phyloP scores from a whole-genome alignment of 768 basidiomycete genomes.

The Leucosporidium scottii region DNA sequence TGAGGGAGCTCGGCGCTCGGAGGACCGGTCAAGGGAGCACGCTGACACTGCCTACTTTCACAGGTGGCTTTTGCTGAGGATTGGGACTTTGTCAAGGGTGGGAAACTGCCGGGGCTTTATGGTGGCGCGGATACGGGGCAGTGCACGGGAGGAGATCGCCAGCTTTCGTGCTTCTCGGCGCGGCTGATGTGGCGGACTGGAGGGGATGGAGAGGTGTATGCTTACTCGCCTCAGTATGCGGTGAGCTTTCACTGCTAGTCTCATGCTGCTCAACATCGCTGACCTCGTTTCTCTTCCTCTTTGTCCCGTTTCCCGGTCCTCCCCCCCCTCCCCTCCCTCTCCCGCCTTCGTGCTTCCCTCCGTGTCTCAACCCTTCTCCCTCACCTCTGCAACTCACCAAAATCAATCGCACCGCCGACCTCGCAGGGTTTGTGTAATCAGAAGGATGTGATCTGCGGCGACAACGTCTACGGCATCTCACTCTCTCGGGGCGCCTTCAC shows the following conservation, averaged over 20 bases:
- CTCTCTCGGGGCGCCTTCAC: constrained; percentile 40
- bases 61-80: constrained; percentile 31
- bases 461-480: constrained; percentile 42
- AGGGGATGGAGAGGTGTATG: constrained; percentile 39
- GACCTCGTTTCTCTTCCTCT: not conserved
- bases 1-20: not conserved
- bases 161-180: constrained; percentile 15
- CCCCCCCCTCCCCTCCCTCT: not conserved
- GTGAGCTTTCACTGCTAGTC: no score
- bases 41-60: constrained; percentile 24
- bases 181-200: constrained; percentile 21
- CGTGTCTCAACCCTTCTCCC: no score
- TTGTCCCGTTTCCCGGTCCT: no score
- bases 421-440: not conserved
- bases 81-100: constrained; percentile 35
- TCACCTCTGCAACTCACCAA: no score
- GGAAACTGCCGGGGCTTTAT: constrained; percentile 35
- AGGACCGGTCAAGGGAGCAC: not conserved
- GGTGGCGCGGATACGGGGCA: constrained; percentile 12
- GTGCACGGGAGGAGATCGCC: constrained; percentile 21
- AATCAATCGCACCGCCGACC: no score
- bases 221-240: constrained; percentile 38
- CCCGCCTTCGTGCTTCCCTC: no score
- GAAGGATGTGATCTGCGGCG: constrained; percentile 37
- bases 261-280: no score